These are phyloP conservation scores for Leptomonas pyrrhocoris DNA, from an alignment of 208 protist genomes.

Conservation along the genomic window DNA sequence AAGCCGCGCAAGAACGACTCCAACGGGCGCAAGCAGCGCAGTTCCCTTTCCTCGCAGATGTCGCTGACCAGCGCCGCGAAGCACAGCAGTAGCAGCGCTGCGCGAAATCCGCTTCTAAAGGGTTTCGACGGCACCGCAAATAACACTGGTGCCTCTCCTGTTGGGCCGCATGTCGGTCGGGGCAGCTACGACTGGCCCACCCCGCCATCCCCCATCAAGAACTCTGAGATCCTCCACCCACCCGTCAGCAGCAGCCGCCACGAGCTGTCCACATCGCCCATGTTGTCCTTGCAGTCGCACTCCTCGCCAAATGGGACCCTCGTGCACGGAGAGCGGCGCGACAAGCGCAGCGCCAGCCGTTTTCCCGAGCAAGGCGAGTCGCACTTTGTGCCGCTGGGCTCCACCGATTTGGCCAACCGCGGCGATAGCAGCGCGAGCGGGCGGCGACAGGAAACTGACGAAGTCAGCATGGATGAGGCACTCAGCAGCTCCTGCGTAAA, in stretches of 20 bases:
- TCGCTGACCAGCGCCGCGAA: neutral
- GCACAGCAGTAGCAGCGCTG: neutral
- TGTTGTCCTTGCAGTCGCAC: slow-evolving; percentile 17
- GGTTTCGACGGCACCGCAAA: neutral
- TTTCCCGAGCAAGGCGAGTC: slow-evolving; percentile 13
- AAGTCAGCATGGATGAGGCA: neutral
- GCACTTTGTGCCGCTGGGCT: slow-evolving; percentile 29
- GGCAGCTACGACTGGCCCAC: slow-evolving; percentile 29
- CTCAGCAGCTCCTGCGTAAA: neutral
- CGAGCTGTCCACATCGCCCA: slow-evolving; percentile 15
- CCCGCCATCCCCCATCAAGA: slow-evolving; percentile 9
- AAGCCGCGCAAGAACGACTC: slow-evolving; percentile 13
- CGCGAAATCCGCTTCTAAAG: slow-evolving; percentile 13
- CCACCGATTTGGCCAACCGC: neutral
- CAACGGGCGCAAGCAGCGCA: neutral
- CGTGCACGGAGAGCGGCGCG: neutral
- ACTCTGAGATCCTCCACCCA: neutral
- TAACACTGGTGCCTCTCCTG: neutral
- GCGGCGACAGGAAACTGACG: slow-evolving; percentile 14
- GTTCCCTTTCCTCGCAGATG: neutral
- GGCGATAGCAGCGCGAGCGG: slow-evolving; percentile 19
- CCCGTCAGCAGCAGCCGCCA: slow-evolving; percentile 13
- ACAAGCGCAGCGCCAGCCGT: slow-evolving; percentile 3
- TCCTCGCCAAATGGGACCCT: neutral
- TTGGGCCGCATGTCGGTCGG: slow-evolving; percentile 3